A percentile compares a stretch with the other conserved stretches of the same genome.
Evolutionary conservation across 345 rosid genomes (phyloP).

Genomic region (Bruguiera sexangula): DNA sequence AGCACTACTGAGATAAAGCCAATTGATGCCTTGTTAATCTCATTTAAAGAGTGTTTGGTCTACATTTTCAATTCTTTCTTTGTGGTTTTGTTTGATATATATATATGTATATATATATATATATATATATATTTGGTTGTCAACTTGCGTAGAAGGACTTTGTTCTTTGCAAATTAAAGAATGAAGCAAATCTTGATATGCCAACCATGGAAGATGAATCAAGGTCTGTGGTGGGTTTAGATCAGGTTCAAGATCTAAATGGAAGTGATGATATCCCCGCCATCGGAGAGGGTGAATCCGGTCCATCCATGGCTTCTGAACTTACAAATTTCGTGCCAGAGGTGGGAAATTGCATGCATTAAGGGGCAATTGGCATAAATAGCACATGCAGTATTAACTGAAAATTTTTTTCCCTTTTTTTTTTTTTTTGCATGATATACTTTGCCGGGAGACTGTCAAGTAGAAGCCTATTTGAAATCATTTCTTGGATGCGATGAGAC

Average conservation of each 20-base stretch:
- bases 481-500: not conserved
- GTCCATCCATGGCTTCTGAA: not conserved
- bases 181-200: not conserved
- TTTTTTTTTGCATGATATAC: not conserved
- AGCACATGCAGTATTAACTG: not conserved
- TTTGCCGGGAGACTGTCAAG: not conserved
- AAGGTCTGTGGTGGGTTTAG: not conserved
- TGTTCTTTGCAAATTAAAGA: constrained; percentile 18
- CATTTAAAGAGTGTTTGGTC: not conserved
- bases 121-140: not conserved
- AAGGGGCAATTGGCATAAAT: not conserved
- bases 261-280: not conserved
- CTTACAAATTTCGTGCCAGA: not conserved
- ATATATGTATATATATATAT: too few relatives aligned
- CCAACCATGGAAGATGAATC: constrained; percentile 6
- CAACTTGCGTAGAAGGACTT: constrained; percentile 2
- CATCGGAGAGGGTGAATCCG: not conserved
- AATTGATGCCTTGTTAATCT: not conserved
- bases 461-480: constrained; percentile 6
- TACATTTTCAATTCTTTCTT: not conserved
- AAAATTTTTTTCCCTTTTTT: too few relatives aligned
- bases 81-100: not conserved
- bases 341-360: not conserved
- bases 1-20: not conserved
- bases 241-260: not conserved